phyloP scores from a whole-genome alignment of 108 stramenopile genomes.

The Pseudonitzschia multiseries region DNA sequence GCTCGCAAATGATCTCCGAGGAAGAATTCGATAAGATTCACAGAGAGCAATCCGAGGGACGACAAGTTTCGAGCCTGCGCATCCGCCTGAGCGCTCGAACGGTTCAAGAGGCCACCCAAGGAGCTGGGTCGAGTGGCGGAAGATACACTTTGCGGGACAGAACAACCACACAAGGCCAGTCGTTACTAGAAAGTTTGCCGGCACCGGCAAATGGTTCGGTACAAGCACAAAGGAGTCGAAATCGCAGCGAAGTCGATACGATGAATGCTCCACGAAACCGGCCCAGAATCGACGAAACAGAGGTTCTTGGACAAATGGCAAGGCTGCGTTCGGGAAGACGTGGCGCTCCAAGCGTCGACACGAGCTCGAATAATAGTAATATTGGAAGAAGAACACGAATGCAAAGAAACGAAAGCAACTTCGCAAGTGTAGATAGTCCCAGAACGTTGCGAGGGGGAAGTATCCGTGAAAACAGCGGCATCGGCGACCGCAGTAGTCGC shows the following conservation, averaged over 20 bases:
- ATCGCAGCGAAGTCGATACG: constrained; percentile 14
- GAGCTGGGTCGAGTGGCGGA: constrained; percentile 26
- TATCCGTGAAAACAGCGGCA: not conserved
- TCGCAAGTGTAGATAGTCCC: not conserved
- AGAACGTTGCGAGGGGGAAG: not conserved
- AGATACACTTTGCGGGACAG: constrained; percentile 34
- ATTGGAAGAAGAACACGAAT: not conserved
- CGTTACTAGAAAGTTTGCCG: constrained; percentile 41
- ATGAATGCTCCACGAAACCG: constrained; percentile 2
- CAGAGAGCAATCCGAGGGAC: constrained; percentile 16
- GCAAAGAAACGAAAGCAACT: constrained; percentile 11
- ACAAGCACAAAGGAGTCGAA: constrained; percentile 14
- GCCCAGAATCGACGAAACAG: constrained; percentile 4
- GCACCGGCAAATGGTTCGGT: constrained; percentile 7
- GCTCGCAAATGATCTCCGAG: constrained; percentile 22
- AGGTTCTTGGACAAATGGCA: constrained; percentile 10
- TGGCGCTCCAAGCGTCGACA: not conserved
- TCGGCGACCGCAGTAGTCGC: not conserved
- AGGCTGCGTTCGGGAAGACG: not conserved
- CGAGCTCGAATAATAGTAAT: constrained; percentile 4
- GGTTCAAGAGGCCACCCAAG: constrained; percentile 20
- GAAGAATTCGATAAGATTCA: constrained; percentile 16
- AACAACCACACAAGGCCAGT: constrained; percentile 11
- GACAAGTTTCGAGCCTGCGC: constrained; percentile 22
- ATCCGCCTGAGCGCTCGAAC: constrained; percentile 20